A percentile compares a stretch with the other conserved stretches of the same genome.
These are phyloP conservation scores for Dactylellina sp. DNA, from an alignment of 2,329 filamentous ascomycete genomes.

Conservation along the genomic window DNA sequence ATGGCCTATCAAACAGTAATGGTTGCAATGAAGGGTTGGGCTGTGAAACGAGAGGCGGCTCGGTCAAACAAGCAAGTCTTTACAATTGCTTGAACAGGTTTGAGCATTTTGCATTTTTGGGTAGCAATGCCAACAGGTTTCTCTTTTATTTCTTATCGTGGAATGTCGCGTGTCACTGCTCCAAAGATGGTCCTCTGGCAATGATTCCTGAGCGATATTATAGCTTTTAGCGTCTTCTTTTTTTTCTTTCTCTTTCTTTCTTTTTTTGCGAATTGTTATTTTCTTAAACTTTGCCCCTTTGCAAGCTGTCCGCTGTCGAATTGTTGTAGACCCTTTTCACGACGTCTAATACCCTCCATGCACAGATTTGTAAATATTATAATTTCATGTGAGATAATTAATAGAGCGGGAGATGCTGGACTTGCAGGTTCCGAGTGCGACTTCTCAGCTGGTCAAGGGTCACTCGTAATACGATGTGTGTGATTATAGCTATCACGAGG, in stretches of 20 bases:
- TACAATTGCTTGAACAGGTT: slow-evolving; percentile 33
- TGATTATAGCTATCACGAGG: slow-evolving; percentile 2
- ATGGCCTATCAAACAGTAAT: slow-evolving; percentile 86
- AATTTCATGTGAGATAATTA: slow-evolving; percentile 41
- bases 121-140: not conserved
- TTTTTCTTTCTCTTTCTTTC: slow-evolving; percentile 5
- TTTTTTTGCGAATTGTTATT: not conserved
- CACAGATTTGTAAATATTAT: slow-evolving; percentile 27
- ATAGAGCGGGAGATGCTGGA: slow-evolving; percentile 13
- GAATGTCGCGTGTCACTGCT: not conserved
- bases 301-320: not conserved
- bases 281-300: not conserved
- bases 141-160: slow-evolving; percentile 1
- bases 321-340: slow-evolving; percentile 3
- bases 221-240: slow-evolving; percentile 9
- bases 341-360: too few relatives aligned
- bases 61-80: slow-evolving; percentile 45
- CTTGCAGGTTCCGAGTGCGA: slow-evolving; percentile 46
- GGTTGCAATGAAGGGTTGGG: slow-evolving; percentile 90
- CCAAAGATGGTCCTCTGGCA: slow-evolving; percentile 5
- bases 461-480: slow-evolving; percentile 3
- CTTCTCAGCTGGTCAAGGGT: slow-evolving; percentile 55
- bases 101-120: not conserved
- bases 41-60: slow-evolving; percentile 65
- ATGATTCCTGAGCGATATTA: slow-evolving; percentile 3